Evolutionary conservation across 768 basidiomycete species (phyloP), one percentile per base, ranked within the genome.

Genomic region (Aureoboletus auriporus): DNA sequence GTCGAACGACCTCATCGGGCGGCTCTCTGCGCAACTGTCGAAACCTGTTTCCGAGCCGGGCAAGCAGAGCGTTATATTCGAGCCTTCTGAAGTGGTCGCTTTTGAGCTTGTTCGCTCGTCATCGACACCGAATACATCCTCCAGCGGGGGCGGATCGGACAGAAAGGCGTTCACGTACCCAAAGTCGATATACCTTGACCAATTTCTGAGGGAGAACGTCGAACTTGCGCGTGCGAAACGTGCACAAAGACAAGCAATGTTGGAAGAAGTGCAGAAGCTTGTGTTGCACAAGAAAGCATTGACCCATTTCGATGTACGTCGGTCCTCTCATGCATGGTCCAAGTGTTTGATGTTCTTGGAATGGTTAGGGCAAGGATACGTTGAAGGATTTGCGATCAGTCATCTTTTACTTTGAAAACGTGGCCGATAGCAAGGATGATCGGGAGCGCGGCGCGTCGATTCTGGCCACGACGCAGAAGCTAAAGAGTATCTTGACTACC

Each of bases 381-480:
- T 58, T 89, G 29, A 75, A 78, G 33, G 78, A 84, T 54, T 62
- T 91, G 36, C 75, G 75, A 8, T 75, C 82, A 4, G 69, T 81
- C 1, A 72, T 89, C 29, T 69, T 85, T 49, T 92, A 90, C 59
- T 89, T 82, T 60, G 84, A 89, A 61, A 68, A 80, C 44, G 71
- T 90, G 13, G 84, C 84, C 2, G 63, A 77, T 30, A 60, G 71
- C 35, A 70, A 67, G 16, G 76, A 67, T 5, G 75, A 80, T 47
- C 62, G 67, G 2, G 71, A 71, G 40, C 81, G 87, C 34, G 63
- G 71, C 17, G 60, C 56, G 2, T 59, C 62, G 34, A 64, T 87
- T 16, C 60, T 74, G 44, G 54, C 61, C 2, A 79, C 76, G n/a
- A 67, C 72, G 0, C 52, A 52, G 23, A 82, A 83, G 58, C 57